These are phyloP conservation scores for Brassica nigra DNA, from an alignment of 345 rosid species.

Conservation along the genomic window DNA sequence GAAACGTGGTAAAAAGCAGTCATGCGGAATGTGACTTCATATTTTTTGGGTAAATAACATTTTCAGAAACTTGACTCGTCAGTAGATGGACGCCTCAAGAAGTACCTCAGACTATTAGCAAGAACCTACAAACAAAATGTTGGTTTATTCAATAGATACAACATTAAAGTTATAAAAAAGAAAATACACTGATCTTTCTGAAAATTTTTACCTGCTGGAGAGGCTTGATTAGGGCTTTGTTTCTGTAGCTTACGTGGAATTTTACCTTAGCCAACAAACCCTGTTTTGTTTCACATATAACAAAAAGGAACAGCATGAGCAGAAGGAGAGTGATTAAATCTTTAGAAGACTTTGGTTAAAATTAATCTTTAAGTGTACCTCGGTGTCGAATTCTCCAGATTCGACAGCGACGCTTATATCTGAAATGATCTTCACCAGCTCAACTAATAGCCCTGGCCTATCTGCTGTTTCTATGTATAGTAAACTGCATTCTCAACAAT, in stretches of 20 bases:
- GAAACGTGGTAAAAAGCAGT: background rate
- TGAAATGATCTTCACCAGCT: constrained; percentile 75
- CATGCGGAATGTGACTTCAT: constrained; percentile 5
- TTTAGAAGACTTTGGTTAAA: background rate
- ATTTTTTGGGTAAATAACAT: background rate
- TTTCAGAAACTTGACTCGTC: constrained; percentile 74
- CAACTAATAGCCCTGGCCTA: constrained; percentile 91
- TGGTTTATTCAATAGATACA: background rate
- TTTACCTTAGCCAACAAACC: constrained; percentile 95
- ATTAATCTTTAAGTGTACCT: constrained; percentile 46
- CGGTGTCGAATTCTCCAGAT: constrained; percentile 98
- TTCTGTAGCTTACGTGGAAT: constrained; percentile 90
- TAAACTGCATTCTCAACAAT: constrained; percentile 56
- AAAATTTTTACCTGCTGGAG: constrained; percentile 70
- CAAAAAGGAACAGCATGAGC: constrained; percentile 10
- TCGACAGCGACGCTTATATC: constrained; percentile 81
- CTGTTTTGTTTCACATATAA: constrained; percentile 34
- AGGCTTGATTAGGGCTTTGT: constrained; percentile 82
- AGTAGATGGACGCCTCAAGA: constrained; percentile 77
- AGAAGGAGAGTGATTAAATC: background rate
- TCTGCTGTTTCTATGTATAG: constrained; percentile 90
- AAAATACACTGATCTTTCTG: background rate
- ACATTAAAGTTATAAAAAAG: background rate
- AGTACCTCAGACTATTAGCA: constrained; percentile 72
- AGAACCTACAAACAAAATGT: constrained; percentile 53